phyloP scores from a whole-genome alignment of 1,139 yeast genomes.

The Diutina pseudorugosa region DNA sequence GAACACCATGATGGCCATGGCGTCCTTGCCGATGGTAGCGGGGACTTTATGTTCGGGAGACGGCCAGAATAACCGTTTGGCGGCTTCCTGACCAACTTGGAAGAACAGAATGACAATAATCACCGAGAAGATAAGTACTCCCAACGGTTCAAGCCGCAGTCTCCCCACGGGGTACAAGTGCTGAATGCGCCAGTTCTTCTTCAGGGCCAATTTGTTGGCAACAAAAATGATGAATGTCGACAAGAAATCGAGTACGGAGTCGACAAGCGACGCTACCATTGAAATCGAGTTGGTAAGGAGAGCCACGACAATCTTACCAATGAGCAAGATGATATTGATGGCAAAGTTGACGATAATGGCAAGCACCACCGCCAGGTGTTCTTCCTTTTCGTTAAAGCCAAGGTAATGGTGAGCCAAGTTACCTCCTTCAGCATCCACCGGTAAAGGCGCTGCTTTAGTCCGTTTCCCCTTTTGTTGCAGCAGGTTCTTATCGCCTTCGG shows the following conservation, averaged over 20 bases:
- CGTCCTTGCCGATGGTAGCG: slow-evolving; percentile 40
- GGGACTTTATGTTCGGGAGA: slow-evolving; percentile 20
- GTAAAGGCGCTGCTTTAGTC: not conserved
- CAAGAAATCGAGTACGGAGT: slow-evolving; percentile 60
- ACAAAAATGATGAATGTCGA: slow-evolving; percentile 64
- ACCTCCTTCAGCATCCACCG: not conserved
- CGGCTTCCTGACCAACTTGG: slow-evolving; percentile 61
- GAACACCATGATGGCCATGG: slow-evolving; percentile 46
- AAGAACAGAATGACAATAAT: slow-evolving; percentile 60
- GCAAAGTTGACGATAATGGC: slow-evolving; percentile 59
- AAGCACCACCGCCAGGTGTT: slow-evolving; percentile 31
- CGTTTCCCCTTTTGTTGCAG: not conserved
- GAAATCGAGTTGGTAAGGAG: slow-evolving; percentile 58
- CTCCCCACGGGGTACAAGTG: slow-evolving; percentile 57
- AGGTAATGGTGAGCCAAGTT: slow-evolving; percentile 20
- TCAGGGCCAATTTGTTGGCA: slow-evolving; percentile 48
- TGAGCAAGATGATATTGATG: slow-evolving; percentile 44
- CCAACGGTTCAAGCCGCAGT: slow-evolving; percentile 64
- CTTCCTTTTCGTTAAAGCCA: slow-evolving; percentile 34
- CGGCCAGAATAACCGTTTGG: slow-evolving; percentile 21
- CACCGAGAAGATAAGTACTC: slow-evolving; percentile 62
- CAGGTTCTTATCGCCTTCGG: not conserved
- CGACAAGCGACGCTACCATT: slow-evolving; percentile 66
- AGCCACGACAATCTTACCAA: slow-evolving; percentile 55
- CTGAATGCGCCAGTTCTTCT: slow-evolving; percentile 37